A percentile compares a stretch with the other conserved stretches of the same genome.
phyloP scores from a whole-genome alignment of 345 rosid genomes.

The Linum lewisii region DNA sequence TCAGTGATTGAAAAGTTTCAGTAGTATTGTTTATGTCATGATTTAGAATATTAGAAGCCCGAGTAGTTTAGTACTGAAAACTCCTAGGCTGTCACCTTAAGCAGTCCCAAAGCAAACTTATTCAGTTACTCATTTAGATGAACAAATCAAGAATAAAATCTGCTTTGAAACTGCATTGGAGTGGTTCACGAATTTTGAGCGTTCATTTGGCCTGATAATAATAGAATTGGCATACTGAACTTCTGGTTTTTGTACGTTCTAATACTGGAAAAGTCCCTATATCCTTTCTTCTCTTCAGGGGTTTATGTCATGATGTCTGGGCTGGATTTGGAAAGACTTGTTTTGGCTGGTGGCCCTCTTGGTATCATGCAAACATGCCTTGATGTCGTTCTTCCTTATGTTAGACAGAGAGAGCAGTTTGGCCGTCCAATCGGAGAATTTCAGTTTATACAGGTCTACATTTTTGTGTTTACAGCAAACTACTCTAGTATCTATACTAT shows the following conservation, averaged over 20 bases:
- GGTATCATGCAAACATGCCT: slow-evolving; percentile 98
- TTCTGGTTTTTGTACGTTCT: not conserved
- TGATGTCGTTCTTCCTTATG: slow-evolving; percentile 85
- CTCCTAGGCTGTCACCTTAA: too few relatives aligned
- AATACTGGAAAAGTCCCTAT: not conserved
- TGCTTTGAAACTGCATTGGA: too few relatives aligned
- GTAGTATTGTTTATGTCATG: not conserved
- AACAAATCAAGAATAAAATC: too few relatives aligned
- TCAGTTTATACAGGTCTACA: slow-evolving; percentile 80
- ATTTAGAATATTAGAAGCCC: too few relatives aligned
- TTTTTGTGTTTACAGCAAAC: not conserved
- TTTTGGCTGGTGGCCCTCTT: slow-evolving; percentile 84
- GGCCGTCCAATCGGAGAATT: slow-evolving; percentile 87
- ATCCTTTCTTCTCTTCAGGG: slow-evolving; percentile 33
- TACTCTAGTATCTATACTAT: slow-evolving; percentile 1
- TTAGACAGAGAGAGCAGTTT: slow-evolving; percentile 73
- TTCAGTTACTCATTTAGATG: too few relatives aligned
- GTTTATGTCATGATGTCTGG: slow-evolving; percentile 96
- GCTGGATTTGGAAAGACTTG: slow-evolving; percentile 89
- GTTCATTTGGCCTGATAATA: slow-evolving; percentile 1
- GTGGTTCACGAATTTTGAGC: too few relatives aligned
- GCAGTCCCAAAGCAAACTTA: too few relatives aligned
- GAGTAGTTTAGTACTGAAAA: too few relatives aligned
- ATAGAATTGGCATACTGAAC: not conserved
- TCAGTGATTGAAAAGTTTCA: not conserved